phyloP scores from a whole-genome alignment of 305 asterid species.

The Rubia occidens region DNA sequence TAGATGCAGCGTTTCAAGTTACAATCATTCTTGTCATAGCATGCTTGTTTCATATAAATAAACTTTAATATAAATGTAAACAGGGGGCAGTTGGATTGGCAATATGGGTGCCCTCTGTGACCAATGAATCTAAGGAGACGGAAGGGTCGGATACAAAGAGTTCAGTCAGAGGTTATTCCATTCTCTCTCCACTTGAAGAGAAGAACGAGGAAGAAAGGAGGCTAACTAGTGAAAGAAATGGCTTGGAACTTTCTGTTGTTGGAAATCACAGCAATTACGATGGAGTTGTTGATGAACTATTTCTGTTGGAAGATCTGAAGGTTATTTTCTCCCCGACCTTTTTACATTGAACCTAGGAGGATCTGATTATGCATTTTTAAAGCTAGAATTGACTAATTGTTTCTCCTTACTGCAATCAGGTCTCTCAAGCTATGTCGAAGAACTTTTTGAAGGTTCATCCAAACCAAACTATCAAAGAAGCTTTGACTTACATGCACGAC shows the following conservation, averaged over 20 bases:
- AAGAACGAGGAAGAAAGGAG: constrained; percentile 33
- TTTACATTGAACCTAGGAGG: constrained; percentile 15
- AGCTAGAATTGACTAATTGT: constrained; percentile 11
- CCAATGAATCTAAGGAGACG: constrained; percentile 61
- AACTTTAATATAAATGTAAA: constrained; percentile 15
- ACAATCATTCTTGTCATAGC: not conserved
- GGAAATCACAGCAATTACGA: constrained; percentile 35
- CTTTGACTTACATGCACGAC: constrained; percentile 58
- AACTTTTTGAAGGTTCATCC: constrained; percentile 51
- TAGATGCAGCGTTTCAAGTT: not conserved
- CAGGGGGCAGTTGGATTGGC: constrained; percentile 99
- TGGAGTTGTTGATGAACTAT: constrained; percentile 45
- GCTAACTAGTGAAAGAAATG: constrained; percentile 46
- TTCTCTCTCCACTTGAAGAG: constrained; percentile 56
- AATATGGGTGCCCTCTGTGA: constrained; percentile 97
- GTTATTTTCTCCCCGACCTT: constrained; percentile 24
- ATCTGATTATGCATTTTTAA: constrained; percentile 11
- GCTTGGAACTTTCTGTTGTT: constrained; percentile 56
- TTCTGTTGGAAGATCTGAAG: constrained; percentile 64
- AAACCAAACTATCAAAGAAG: constrained; percentile 62
- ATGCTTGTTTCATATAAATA: not conserved
- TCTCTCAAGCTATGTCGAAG: constrained; percentile 68
- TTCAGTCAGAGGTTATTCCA: constrained; percentile 47
- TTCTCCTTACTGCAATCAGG: constrained; percentile 41
- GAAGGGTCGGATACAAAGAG: constrained; percentile 44